Conservation (phyloP, 2,329 filamentous ascomycete genomes). For the Aspergillus sp. region DNA sequence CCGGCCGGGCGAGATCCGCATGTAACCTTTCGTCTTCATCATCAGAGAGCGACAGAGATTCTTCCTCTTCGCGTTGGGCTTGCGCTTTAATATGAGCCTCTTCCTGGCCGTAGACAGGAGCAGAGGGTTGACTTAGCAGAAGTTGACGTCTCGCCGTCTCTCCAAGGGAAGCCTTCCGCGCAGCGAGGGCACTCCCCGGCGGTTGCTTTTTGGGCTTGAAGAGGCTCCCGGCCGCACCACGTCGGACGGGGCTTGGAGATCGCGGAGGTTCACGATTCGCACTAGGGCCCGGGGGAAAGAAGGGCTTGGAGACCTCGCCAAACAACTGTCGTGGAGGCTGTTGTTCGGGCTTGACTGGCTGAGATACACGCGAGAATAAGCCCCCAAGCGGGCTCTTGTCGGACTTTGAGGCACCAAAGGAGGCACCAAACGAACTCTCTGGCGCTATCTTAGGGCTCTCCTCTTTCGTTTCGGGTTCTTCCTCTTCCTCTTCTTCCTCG, state of each 20-base stretch:
- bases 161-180: conserved; percentile 39
- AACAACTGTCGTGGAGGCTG: conserved; percentile 38
- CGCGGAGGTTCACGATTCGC: conserved; percentile 36
- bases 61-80: conserved; percentile 29
- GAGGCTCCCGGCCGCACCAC: conserved; percentile 23
- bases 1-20: conserved; percentile 43
- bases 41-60: conserved; percentile 39
- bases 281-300: conserved; percentile 35
- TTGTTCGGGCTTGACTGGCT: conserved; percentile 22
- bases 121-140: conserved; percentile 20
- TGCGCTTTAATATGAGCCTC: conserved; percentile 30
- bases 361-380: conserved; percentile 39
- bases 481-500: conserved; percentile 10
- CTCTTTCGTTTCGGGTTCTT: conserved; percentile 19
- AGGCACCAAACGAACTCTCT: conserved; percentile 45
- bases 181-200: conserved; percentile 38
- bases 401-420: conserved; percentile 37
- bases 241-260: conserved; percentile 48
- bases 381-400: conserved; percentile 39
- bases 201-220: conserved; percentile 30
- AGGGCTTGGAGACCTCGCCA: conserved; percentile 43
- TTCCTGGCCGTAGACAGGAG: conserved; percentile 26
- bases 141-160: conserved; percentile 32
- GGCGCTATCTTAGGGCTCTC: conserved; percentile 42
- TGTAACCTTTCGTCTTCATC: conserved; percentile 49